phyloP scores from a whole-genome alignment of 2,329 filamentous ascomycete genomes.

The Mycosphaerella arachidis region DNA sequence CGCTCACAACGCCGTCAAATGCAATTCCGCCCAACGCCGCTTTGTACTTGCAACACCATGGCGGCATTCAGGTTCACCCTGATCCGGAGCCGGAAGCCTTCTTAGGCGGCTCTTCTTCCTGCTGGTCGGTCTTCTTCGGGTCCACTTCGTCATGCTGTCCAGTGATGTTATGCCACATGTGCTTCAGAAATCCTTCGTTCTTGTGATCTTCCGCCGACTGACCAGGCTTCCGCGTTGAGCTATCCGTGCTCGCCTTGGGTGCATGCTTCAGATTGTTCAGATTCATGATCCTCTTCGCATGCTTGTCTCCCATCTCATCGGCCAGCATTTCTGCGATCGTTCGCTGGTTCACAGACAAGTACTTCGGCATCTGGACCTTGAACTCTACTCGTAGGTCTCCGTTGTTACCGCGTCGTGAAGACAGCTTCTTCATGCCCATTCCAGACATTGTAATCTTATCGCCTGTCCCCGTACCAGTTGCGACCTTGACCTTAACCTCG shows the following conservation, averaged over 20 bases:
- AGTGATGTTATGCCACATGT: constrained; percentile 88
- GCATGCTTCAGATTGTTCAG: constrained; percentile 41
- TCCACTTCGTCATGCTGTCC: constrained; percentile 53
- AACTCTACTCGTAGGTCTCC: constrained; percentile 93
- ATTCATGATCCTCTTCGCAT: constrained; percentile 89
- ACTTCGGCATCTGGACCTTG: constrained; percentile 92
- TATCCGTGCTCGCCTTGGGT: constrained; percentile 48
- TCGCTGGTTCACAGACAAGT: constrained; percentile 82
- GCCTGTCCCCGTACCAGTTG: constrained; percentile 85
- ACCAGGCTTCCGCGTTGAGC: constrained; percentile 8
- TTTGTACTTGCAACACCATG: constrained; percentile 6
- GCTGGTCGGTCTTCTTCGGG: constrained; percentile 16
- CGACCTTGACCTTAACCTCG: constrained; percentile 83
- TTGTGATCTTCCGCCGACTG: constrained; percentile 52
- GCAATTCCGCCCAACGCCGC: constrained; percentile 1
- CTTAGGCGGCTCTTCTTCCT: constrained; percentile 33
- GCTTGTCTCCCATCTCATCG: constrained; percentile 91
- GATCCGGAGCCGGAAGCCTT: constrained; percentile 36
- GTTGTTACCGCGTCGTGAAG: constrained; percentile 58
- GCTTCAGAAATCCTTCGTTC: constrained; percentile 87
- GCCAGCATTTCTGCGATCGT: constrained; percentile 93
- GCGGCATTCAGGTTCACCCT: constrained; percentile 2
- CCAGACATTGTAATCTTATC: constrained; percentile 84
- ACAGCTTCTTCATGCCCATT: constrained; percentile 89
- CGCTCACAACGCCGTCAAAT: constrained; percentile 6